phyloP scores from a whole-genome alignment of 2,329 filamentous ascomycete genomes.

The Xylariaceae sp. region DNA sequence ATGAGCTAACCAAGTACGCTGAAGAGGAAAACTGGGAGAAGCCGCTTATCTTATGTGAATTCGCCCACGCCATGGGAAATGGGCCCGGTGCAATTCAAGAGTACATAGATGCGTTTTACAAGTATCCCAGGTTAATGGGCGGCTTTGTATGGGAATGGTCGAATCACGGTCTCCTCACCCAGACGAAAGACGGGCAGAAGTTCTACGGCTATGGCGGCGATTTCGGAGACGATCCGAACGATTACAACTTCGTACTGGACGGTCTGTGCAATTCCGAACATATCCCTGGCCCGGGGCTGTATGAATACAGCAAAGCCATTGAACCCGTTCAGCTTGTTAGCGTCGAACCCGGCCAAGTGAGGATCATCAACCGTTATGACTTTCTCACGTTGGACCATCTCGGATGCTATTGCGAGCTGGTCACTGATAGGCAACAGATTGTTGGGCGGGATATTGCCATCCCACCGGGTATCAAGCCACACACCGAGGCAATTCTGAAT shows the following conservation, averaged over 20 bases:
- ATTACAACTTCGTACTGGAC: conserved; percentile 55
- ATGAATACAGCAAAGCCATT: conserved; percentile 54
- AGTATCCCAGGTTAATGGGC: conserved; percentile 54
- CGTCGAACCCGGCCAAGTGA: conserved; percentile 39
- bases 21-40: conserved; percentile 43
- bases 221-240: conserved; percentile 56
- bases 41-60: conserved; percentile 54
- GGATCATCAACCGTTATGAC: conserved; percentile 51
- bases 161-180: conserved; percentile 48
- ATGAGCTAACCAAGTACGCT: conserved; percentile 39
- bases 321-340: conserved; percentile 52
- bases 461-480: conserved; percentile 41
- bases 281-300: conserved; percentile 45
- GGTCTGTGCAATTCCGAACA: conserved; percentile 48
- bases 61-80: conserved; percentile 64
- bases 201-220: conserved; percentile 58
- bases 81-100: conserved; percentile 63
- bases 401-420: conserved; percentile 39
- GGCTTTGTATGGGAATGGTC: conserved; percentile 63
- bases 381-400: conserved; percentile 49
- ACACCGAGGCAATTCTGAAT: conserved; percentile 34
- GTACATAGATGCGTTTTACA: conserved; percentile 61
- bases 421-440: conserved; percentile 36
- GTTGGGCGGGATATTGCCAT: conserved; percentile 36
- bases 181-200: conserved; percentile 38